Evolutionary conservation across 768 basidiomycete species (phyloP).

Genomic region (Amanita subjunquillea): DNA sequence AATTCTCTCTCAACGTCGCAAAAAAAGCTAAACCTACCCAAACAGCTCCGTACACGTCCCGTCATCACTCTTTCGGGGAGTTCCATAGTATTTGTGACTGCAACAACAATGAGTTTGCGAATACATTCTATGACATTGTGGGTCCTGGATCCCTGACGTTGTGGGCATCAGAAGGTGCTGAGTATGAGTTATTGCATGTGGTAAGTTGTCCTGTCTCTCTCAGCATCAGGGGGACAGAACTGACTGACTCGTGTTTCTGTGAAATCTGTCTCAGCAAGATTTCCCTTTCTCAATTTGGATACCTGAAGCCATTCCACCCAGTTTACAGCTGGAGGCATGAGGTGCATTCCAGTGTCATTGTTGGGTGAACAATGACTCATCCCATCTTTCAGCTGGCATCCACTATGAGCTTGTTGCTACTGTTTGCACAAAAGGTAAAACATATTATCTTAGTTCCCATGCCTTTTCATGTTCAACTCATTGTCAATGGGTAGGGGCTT

Average conservation of each 20-base stretch:
- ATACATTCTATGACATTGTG: conserved; percentile 71
- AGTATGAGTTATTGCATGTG: conserved; percentile 58
- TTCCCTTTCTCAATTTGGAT: conserved; percentile 86
- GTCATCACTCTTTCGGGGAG: conserved; percentile 90
- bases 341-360: conserved; percentile 29
- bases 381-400: conserved; percentile 55
- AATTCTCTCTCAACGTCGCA: too few species aligned
- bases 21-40: too few species aligned
- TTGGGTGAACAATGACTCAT: not conserved
- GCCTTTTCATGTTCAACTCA: not conserved
- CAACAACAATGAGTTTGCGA: conserved; percentile 85
- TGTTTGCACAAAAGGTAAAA: conserved; percentile 80
- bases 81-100: conserved; percentile 98
- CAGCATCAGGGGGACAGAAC: too few species aligned
- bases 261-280: conserved; percentile 48
- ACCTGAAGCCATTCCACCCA: conserved; percentile 87
- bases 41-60: conserved; percentile 83
- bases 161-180: conserved; percentile 60
- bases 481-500: conserved; percentile 46
- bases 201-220: conserved; percentile 37
- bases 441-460: conserved; percentile 26
- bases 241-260: not conserved
- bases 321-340: conserved; percentile 66
- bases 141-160: conserved; percentile 75
- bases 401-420: conserved; percentile 86